Evolutionary conservation across 2,329 filamentous ascomycete genomes (phyloP).

Genomic region (Acarospora socialis): DNA sequence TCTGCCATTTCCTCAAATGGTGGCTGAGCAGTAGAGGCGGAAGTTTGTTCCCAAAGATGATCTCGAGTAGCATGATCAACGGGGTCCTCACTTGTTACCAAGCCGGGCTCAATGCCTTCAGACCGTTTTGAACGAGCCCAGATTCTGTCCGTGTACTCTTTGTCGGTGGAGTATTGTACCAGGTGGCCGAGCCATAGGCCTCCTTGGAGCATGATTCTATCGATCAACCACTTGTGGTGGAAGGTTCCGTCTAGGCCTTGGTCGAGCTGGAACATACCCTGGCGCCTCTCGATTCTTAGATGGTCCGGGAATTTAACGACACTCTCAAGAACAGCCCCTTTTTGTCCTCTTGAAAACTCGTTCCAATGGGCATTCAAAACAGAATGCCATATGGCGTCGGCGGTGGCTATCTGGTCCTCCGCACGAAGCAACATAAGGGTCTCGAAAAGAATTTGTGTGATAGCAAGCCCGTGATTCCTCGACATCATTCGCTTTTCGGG

Average conservation of each 20-base stretch:
- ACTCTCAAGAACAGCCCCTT: neutral
- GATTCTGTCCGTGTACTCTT: neutral
- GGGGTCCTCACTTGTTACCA: too few species aligned
- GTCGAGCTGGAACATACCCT: conserved; percentile 1
- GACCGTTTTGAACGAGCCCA: neutral
- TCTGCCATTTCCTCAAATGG: too few species aligned
- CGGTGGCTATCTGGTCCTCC: neutral
- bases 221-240: conserved; percentile 1
- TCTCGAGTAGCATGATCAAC: too few species aligned
- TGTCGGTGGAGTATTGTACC: neutral
- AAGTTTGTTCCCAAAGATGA: too few species aligned
- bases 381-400: neutral
- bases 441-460: conserved; percentile 1
- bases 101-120: neutral
- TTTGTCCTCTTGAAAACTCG: neutral
- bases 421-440: neutral
- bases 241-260: neutral
- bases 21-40: too few species aligned
- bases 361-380: neutral
- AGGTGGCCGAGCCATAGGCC: conserved; percentile 2
- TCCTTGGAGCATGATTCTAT: conserved; percentile 3
- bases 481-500: too few species aligned
- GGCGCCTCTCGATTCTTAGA: conserved; percentile 1
- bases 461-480: neutral
- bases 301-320: neutral